Percentiles rank a stretch among this genome's conserved stretches.
These are phyloP conservation scores for Flammula alnicola DNA, from an alignment of 1,284 basidiomycete species.

Conservation along the genomic window DNA sequence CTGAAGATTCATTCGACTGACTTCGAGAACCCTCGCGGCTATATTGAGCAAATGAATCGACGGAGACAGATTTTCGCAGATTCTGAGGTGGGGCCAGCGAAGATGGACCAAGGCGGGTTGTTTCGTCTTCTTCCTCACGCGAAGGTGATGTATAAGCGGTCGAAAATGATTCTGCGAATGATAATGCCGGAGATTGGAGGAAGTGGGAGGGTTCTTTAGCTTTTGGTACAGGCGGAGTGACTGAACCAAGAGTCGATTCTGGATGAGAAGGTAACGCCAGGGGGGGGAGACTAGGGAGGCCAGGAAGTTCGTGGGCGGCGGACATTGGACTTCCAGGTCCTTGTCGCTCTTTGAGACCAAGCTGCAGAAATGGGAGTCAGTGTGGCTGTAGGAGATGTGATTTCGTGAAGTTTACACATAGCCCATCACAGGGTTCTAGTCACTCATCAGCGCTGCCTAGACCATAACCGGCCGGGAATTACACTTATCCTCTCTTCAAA, in stretches of 20 bases:
- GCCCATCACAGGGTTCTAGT: background rate
- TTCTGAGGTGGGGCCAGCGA: conserved; percentile 37
- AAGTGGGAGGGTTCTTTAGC: conserved; percentile 15
- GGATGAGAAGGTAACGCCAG: conserved; percentile 24
- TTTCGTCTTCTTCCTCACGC: conserved; percentile 20
- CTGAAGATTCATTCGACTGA: conserved; percentile 13
- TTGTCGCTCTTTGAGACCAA: too few species aligned
- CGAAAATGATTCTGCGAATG: conserved; percentile 38
- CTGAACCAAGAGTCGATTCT: conserved; percentile 7
- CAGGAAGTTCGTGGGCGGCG: conserved; percentile 25
- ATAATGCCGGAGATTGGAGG: conserved; percentile 28
- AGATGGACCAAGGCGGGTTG: conserved; percentile 20
- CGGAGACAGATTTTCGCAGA: conserved; percentile 74
- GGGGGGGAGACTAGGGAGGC: conserved; percentile 28
- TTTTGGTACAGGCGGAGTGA: conserved; percentile 11
- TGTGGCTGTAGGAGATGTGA: too few species aligned
- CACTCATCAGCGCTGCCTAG: background rate
- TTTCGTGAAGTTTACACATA: too few species aligned
- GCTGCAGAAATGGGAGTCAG: too few species aligned
- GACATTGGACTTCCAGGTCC: conserved; percentile 23
- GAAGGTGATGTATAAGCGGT: conserved; percentile 33
- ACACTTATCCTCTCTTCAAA: background rate
- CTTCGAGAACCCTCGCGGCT: conserved; percentile 43
- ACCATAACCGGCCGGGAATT: background rate
- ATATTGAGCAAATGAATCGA: conserved; percentile 69